A percentile compares a stretch with the other conserved stretches of the same genome.
Conservation (phyloP, 2,329 filamentous ascomycete genomes). For the Hymenoscyphus repandus region DNA sequence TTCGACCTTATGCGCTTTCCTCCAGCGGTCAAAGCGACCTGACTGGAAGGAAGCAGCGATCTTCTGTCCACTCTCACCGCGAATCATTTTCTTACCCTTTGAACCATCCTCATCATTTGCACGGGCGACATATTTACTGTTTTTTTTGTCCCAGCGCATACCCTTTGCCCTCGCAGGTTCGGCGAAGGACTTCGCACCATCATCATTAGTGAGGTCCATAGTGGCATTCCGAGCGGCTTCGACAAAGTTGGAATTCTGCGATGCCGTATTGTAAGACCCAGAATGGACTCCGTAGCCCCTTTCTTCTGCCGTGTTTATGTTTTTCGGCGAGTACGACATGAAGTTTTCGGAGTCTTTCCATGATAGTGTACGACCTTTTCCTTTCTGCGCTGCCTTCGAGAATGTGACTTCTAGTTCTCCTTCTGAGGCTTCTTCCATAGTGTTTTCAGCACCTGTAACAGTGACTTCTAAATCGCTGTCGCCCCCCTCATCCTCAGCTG, state of each 20-base stretch:
- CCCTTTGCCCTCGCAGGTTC: slow-evolving; percentile 65
- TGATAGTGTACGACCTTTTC: slow-evolving; percentile 52
- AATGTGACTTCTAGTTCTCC: slow-evolving; percentile 66
- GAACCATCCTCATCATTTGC: slow-evolving; percentile 94
- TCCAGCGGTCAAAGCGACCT: slow-evolving; percentile 91
- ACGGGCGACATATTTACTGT: slow-evolving; percentile 87
- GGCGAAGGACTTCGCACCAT: slow-evolving; percentile 72
- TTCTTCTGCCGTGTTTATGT: slow-evolving; percentile 77
- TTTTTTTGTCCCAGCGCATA: slow-evolving; percentile 96
- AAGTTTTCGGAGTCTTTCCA: slow-evolving; percentile 87
- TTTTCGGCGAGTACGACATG: slow-evolving; percentile 91
- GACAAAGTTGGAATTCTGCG: slow-evolving; percentile 66
- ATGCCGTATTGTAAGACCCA: slow-evolving; percentile 51
- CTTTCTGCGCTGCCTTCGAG: slow-evolving; percentile 49
- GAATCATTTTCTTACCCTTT: slow-evolving; percentile 65
- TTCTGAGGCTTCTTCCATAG: slow-evolving; percentile 56
- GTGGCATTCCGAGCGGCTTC: slow-evolving; percentile 79
- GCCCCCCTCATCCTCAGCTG: slow-evolving; percentile 31
- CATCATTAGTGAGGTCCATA: slow-evolving; percentile 92
- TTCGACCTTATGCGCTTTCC: slow-evolving; percentile 75
- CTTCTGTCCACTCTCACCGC: slow-evolving; percentile 89
- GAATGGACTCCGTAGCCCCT: slow-evolving; percentile 90
- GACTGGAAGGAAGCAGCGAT: slow-evolving; percentile 91
- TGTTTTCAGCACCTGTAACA: slow-evolving; percentile 30
- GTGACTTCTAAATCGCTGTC: slow-evolving; percentile 34